Evolutionary conservation across 1,284 basidiomycete species (phyloP).

Genomic region (Bjerkandera adusta): DNA sequence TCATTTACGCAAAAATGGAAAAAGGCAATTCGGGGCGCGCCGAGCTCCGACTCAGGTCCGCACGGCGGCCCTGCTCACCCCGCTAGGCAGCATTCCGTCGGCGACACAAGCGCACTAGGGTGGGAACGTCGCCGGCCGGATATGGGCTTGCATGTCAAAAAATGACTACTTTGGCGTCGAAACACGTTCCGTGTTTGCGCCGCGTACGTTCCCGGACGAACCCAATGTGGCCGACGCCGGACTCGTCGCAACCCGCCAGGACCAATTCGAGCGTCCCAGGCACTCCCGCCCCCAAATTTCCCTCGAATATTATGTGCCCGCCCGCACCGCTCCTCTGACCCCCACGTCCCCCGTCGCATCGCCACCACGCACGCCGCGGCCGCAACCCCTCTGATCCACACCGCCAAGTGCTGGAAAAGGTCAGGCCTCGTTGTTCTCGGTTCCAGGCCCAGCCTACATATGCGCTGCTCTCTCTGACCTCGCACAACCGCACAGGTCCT

Average conservation of each 20-base stretch:
- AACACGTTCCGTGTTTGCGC: slow-evolving; percentile 54
- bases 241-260: slow-evolving; percentile 45
- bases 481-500: not conserved
- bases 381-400: slow-evolving; percentile 24
- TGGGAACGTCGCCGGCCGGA: slow-evolving; percentile 1
- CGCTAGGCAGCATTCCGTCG: too few species aligned
- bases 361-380: slow-evolving; percentile 11
- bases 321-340: slow-evolving; percentile 14
- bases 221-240: slow-evolving; percentile 36
- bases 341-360: slow-evolving; percentile 1
- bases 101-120: too few species aligned
- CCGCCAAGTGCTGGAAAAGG: slow-evolving; percentile 29
- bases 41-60: too few species aligned
- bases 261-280: slow-evolving; percentile 40
- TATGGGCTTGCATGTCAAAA: slow-evolving; percentile 28
- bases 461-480: not conserved
- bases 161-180: slow-evolving; percentile 43
- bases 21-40: too few species aligned
- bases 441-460: not conserved
- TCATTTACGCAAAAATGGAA: too few species aligned
- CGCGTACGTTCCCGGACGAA: slow-evolving; percentile 42
- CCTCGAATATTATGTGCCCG: slow-evolving; percentile 27
- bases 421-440: slow-evolving; percentile 20
- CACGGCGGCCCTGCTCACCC: too few species aligned
- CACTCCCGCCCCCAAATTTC: slow-evolving; percentile 35